These are phyloP conservation scores for Cryptosporidium bovis DNA, from an alignment of 169 alveolate species.

Conservation along the genomic window DNA sequence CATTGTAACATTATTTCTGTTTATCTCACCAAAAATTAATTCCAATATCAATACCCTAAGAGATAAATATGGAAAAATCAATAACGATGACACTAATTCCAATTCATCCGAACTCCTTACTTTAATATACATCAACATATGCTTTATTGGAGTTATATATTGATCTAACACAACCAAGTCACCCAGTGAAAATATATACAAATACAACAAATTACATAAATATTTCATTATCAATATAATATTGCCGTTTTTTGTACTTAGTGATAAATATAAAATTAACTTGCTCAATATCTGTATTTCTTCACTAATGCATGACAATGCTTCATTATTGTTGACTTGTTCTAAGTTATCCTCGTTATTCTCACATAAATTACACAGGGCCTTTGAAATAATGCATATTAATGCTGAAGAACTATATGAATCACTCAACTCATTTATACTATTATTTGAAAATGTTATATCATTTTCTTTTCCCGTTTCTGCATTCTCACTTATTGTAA, in stretches of 20 bases:
- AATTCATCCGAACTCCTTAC: not conserved
- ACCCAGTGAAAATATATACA: conserved; percentile 47
- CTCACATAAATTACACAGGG: conserved; percentile 9
- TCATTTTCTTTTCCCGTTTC: not conserved
- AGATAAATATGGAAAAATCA: conserved; percentile 32
- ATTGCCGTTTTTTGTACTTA: not conserved
- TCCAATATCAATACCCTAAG: conserved; percentile 17
- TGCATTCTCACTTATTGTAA: not conserved
- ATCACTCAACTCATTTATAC: not conserved
- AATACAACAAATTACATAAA: conserved; percentile 25
- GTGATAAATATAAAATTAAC: conserved; percentile 22
- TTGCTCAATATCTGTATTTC: conserved; percentile 20
- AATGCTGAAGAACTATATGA: conserved; percentile 39
- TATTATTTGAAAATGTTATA: not conserved
- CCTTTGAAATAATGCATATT: conserved; percentile 37
- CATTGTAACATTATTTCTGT: not conserved
- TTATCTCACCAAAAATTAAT: not conserved
- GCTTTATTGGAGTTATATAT: conserved; percentile 25
- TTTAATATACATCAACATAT: not conserved
- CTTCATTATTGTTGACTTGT: not conserved
- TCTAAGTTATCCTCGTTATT: not conserved
- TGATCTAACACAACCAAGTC: conserved; percentile 22
- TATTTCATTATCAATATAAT: conserved; percentile 5
- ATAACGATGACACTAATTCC: conserved; percentile 50
- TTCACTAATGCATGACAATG: not conserved